Conservation (phyloP, 177 flowering plant species). For the Telopea speciosissima region DNA sequence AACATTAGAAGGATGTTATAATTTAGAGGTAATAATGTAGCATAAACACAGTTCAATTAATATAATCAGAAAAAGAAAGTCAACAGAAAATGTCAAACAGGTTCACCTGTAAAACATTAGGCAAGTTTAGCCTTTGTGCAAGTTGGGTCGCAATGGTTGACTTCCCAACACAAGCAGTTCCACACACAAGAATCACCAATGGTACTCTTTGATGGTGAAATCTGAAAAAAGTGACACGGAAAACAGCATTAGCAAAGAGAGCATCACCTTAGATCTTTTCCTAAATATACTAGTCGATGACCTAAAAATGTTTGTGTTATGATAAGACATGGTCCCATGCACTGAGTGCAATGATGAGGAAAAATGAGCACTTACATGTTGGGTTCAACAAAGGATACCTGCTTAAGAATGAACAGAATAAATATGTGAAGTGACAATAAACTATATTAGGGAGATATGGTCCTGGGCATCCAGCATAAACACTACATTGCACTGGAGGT, state of each 20-base stretch:
- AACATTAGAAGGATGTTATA: conserved; percentile 9
- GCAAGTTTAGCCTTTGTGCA: conserved; percentile 94
- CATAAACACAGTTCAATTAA: background rate
- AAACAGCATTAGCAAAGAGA: conserved; percentile 2
- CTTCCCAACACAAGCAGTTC: conserved; percentile 97
- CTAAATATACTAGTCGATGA: background rate
- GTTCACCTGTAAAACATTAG: conserved; percentile 90
- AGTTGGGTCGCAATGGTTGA: conserved; percentile 98
- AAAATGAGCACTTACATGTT: background rate
- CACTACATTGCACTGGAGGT: background rate
- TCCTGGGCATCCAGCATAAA: background rate
- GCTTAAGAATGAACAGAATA: background rate
- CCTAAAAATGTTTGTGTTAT: background rate
- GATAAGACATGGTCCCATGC: background rate
- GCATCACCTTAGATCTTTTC: background rate
- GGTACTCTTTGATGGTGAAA: conserved; percentile 99
- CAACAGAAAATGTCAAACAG: background rate
- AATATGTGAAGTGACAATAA: background rate
- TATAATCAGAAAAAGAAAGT: background rate
- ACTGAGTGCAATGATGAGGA: background rate
- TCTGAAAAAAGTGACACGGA: conserved; percentile 27
- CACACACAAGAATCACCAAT: conserved; percentile 92
- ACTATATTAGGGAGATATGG: background rate
- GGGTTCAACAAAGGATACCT: background rate
- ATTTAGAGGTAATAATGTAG: background rate